A percentile compares a stretch with the other conserved stretches of the same genome.
These are phyloP conservation scores for Eudorina sp. DNA, from an alignment of 139 green algal genomes.

Conservation along the genomic window DNA sequence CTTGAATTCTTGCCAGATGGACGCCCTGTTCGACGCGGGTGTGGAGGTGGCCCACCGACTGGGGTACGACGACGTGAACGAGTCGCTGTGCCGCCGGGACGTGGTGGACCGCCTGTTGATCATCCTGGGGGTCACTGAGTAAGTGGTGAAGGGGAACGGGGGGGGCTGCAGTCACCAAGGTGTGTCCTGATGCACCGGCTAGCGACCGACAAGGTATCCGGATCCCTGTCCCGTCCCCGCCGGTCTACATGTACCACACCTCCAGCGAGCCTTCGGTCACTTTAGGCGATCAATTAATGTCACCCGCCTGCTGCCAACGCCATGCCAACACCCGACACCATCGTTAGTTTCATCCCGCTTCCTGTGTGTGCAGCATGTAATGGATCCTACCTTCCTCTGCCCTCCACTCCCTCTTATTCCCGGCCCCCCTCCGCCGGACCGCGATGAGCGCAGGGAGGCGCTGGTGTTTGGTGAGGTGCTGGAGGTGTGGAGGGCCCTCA, in stretches of 20 bases:
- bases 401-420: not conserved
- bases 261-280: too few relatives aligned
- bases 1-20: too few relatives aligned
- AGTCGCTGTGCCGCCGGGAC: constrained; percentile 68
- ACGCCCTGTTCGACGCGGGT: constrained; percentile 50
- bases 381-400: not conserved
- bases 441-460: not conserved
- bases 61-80: constrained; percentile 88
- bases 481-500: constrained; percentile 13
- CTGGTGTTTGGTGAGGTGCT: not conserved
- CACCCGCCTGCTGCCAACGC: too few relatives aligned
- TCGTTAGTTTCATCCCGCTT: too few relatives aligned
- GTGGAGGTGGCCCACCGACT: constrained; percentile 68
- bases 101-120: constrained; percentile 25
- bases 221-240: too few relatives aligned
- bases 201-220: too few relatives aligned
- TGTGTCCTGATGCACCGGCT: too few relatives aligned
- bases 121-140: constrained; percentile 39
- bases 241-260: too few relatives aligned
- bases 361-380: not conserved
- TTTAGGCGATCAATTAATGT: too few relatives aligned
- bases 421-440: too few relatives aligned
- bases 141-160: constrained; percentile 59
- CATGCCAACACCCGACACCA: too few relatives aligned
- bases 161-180: too few relatives aligned